Evolutionary conservation across 345 rosid genomes (phyloP).

Genomic region (Brassica carinata): DNA sequence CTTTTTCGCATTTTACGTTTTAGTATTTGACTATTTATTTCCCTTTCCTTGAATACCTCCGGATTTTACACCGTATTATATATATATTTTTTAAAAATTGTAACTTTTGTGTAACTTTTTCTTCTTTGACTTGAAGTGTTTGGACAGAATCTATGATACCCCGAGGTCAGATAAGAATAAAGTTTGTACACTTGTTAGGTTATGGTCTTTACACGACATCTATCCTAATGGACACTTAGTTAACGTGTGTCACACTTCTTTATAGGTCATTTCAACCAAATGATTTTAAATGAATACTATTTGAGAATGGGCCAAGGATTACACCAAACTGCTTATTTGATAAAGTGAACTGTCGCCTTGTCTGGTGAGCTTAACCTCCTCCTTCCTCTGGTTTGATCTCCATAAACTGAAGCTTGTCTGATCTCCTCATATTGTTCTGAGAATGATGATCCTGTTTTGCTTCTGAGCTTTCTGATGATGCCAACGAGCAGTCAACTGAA

Average conservation of each 20-base stretch:
- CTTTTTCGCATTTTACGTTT: background rate
- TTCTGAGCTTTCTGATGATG: constrained; percentile 70
- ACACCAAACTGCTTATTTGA: background rate
- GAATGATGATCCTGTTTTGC: constrained; percentile 29
- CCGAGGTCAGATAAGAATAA: background rate
- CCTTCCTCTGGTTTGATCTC: constrained; percentile 42
- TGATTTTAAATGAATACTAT: background rate
- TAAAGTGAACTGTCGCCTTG: background rate
- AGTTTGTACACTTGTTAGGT: background rate
- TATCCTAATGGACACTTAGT: background rate
- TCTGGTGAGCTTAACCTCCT: background rate
- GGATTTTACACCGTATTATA: background rate
- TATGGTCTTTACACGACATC: background rate
- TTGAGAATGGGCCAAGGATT: background rate
- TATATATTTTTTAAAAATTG: background rate
- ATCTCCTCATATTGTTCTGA: background rate
- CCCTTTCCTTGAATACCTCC: constrained; percentile 2
- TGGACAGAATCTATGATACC: constrained; percentile 12
- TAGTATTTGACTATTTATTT: background rate
- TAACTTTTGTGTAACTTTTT: constrained; percentile 8
- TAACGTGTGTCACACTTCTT: background rate
- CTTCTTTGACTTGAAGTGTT: constrained; percentile 18
- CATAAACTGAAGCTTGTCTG: constrained; percentile 60
- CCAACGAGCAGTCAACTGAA: constrained; percentile 71
- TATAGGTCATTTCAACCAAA: background rate